Percentiles rank a stretch among this genome's conserved stretches.
Conservation (phyloP, 2,329 filamentous ascomycete species). For the Fusarium sterilihyphosum region DNA sequence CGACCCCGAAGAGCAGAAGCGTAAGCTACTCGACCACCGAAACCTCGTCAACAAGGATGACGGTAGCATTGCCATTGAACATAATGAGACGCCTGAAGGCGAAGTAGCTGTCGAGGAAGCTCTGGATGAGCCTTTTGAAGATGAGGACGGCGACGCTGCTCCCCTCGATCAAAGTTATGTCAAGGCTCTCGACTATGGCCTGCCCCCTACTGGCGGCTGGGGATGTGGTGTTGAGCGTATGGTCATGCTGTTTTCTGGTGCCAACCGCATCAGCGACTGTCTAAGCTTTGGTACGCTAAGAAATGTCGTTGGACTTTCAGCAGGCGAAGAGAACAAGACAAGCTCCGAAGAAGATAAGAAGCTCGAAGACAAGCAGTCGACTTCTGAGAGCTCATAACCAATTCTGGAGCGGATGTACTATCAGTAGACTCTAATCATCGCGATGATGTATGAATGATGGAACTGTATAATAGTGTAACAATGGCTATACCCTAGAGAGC, state of each 20-base stretch:
- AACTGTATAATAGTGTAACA: conserved; percentile 41
- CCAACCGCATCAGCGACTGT: conserved; percentile 83
- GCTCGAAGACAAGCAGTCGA: conserved; percentile 38
- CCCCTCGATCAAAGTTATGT: conserved; percentile 83
- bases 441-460: conserved; percentile 35
- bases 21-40: conserved; percentile 76
- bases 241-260: conserved; percentile 88
- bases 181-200: conserved; percentile 82
- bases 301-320: conserved; percentile 67
- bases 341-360: conserved; percentile 1
- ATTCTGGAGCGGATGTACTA: neutral
- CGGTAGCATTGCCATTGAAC: conserved; percentile 46
- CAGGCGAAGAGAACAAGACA: conserved; percentile 44
- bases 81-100: conserved; percentile 8
- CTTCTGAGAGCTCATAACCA: neutral
- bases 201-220: conserved; percentile 98
- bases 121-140: conserved; percentile 36
- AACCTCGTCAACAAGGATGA: conserved; percentile 50
- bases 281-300: conserved; percentile 88
- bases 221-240: conserved; percentile 92
- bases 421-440: neutral
- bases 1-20: conserved; percentile 83
- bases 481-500: conserved; percentile 22
- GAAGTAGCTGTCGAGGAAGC: conserved; percentile 7
- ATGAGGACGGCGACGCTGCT: conserved; percentile 57